phyloP scores from a whole-genome alignment of 768 basidiomycete species.

The Holtermannia corniformis region DNA sequence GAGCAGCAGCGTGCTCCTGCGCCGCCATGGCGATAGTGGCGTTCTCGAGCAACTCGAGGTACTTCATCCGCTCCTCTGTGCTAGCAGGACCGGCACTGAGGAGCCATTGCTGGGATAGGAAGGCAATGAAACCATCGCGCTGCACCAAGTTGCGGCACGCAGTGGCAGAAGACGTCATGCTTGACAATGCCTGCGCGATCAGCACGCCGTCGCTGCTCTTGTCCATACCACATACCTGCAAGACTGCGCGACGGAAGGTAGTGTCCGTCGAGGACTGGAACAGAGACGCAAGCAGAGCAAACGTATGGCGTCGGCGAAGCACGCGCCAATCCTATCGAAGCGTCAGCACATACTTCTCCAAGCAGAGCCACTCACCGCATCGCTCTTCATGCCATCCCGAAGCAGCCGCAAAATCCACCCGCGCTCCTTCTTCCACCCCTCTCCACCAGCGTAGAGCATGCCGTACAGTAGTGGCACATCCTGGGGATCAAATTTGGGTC shows the following conservation, averaged over 20 bases:
- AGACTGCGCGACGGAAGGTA: slow-evolving; percentile 50
- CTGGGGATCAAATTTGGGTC: slow-evolving; percentile 63
- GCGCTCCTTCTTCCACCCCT: slow-evolving; percentile 80
- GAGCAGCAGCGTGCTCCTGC: not conserved
- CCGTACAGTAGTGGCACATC: slow-evolving; percentile 88
- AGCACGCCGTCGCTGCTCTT: too few species aligned
- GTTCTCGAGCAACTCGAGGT: slow-evolving; percentile 41
- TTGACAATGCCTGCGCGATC: slow-evolving; percentile 67
- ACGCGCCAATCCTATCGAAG: slow-evolving; percentile 61
- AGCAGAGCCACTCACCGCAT: slow-evolving; percentile 25
- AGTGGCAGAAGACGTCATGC: slow-evolving; percentile 58
- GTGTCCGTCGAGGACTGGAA: slow-evolving; percentile 61
- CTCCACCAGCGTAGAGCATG: slow-evolving; percentile 69
- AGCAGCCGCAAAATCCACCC: slow-evolving; percentile 79
- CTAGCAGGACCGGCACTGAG: not conserved
- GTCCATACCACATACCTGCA: slow-evolving; percentile 66
- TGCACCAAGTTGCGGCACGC: slow-evolving; percentile 63
- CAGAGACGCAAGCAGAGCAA: slow-evolving; percentile 74
- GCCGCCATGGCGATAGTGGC: slow-evolving; percentile 16
- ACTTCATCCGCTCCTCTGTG: slow-evolving; percentile 17
- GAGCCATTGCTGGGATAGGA: slow-evolving; percentile 64
- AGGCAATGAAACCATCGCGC: slow-evolving; percentile 61
- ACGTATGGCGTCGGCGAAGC: slow-evolving; percentile 69
- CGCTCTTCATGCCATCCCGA: slow-evolving; percentile 64
- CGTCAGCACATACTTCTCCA: not conserved